Conservation (phyloP, 2,329 filamentous ascomycete species). For the Penicillium sp. region DNA sequence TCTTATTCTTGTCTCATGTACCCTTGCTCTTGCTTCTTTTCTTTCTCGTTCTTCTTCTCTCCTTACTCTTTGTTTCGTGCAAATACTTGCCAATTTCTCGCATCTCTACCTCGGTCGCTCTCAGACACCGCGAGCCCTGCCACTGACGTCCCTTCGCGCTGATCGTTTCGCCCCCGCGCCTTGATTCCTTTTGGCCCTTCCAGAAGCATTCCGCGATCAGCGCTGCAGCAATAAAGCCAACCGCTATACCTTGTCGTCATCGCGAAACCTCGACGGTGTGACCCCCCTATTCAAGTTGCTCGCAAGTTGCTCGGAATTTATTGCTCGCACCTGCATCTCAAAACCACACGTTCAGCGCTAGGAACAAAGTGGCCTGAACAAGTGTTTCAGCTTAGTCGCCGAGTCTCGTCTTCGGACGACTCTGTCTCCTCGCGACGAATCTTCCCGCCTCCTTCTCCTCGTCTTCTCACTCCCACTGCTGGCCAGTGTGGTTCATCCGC, state of each 20-base stretch:
- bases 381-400: conserved; percentile 26
- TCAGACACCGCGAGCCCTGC: background rate
- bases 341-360: conserved; percentile 4
- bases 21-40: background rate
- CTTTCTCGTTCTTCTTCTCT: conserved; percentile 1
- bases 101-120: background rate
- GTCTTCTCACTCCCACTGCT: conserved; percentile 21
- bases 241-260: background rate
- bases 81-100: background rate
- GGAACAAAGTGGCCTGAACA: conserved; percentile 16
- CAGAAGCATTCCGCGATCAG: conserved; percentile 18
- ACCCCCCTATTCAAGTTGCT: background rate
- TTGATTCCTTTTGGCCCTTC: conserved; percentile 13
- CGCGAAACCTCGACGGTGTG: background rate
- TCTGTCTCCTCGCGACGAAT: conserved; percentile 17
- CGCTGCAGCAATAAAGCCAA: background rate
- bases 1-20: background rate
- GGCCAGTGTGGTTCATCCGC: conserved; percentile 47
- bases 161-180: conserved; percentile 13
- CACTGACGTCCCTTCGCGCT: conserved; percentile 9
- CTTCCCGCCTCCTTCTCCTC: background rate
- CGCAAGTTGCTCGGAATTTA: background rate
- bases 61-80: background rate
- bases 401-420: conserved; percentile 26
- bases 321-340: background rate